These are phyloP conservation scores for Aspergillus ostianus DNA, from an alignment of 495 filamentous ascomycete genomes.

Conservation along the genomic window DNA sequence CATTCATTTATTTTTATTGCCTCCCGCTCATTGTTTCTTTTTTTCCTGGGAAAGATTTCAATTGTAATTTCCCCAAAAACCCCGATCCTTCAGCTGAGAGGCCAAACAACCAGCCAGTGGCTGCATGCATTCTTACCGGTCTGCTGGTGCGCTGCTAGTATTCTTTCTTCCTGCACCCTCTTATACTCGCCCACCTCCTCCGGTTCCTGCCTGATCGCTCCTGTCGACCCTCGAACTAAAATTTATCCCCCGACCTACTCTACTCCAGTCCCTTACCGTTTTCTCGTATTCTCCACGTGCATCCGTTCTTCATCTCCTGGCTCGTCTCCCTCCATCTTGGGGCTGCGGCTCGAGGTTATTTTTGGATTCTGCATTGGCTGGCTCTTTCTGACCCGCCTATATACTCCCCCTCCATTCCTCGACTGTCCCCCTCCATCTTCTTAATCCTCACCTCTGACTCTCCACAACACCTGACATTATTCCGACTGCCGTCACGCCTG, in stretches of 20 bases:
- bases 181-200: conserved; percentile 14
- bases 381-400: conserved; percentile 6
- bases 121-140: conserved; percentile 10
- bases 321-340: conserved; percentile 9
- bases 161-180: conserved; percentile 8
- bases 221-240: conserved; percentile 8
- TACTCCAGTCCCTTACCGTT: conserved; percentile 19
- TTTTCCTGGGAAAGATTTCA: conserved; percentile 6
- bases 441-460: not conserved
- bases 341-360: conserved; percentile 31
- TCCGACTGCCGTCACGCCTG: too few relatives aligned
- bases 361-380: conserved; percentile 27
- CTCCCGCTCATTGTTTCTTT: not conserved
- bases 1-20: conserved; percentile 12
- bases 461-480: not conserved
- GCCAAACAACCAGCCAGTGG: not conserved
- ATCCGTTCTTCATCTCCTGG: conserved; percentile 14
- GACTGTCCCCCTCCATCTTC: not conserved
- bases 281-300: conserved; percentile 33
- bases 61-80: conserved; percentile 14
- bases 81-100: not conserved
- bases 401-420: conserved; percentile 10
- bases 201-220: conserved; percentile 15
- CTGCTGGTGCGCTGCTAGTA: conserved; percentile 4
- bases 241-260: conserved; percentile 8